Conservation (phyloP, 2,329 filamentous ascomycete genomes). For the Rhinocladiella mackenziei region DNA sequence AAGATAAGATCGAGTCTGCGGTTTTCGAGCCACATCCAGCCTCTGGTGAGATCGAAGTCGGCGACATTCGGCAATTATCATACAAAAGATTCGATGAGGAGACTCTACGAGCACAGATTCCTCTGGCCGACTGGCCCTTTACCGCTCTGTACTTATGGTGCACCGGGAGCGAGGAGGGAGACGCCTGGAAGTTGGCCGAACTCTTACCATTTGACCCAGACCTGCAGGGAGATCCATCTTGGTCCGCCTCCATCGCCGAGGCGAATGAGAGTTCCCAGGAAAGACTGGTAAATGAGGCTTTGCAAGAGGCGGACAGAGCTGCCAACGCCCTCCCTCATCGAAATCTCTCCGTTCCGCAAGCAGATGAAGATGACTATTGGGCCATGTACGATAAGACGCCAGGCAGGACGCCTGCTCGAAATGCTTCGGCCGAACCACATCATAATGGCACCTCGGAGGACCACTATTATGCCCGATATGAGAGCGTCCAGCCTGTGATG, state of each 20-base stretch:
- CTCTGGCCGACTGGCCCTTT: conserved; percentile 53
- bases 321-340: conserved; percentile 24
- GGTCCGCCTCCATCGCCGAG: conserved; percentile 53
- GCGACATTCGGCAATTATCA: conserved; percentile 51
- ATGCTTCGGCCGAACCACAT: conserved; percentile 35
- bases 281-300: conserved; percentile 37
- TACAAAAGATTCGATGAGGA: conserved; percentile 60
- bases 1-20: conserved; percentile 51
- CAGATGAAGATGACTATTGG: conserved; percentile 63
- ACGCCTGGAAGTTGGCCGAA: conserved; percentile 58
- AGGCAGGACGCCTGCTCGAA: conserved; percentile 46
- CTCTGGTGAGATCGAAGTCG: conserved; percentile 62
- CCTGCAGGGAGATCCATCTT: conserved; percentile 49
- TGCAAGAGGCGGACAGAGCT: conserved; percentile 33
- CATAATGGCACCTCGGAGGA: conserved; percentile 47
- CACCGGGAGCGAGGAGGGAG: conserved; percentile 52
- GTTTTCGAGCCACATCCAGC: conserved; percentile 60
- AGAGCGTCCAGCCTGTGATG: conserved; percentile 61
- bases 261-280: conserved; percentile 48
- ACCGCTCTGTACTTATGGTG: conserved; percentile 60
- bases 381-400: conserved; percentile 59
- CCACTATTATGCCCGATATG: conserved; percentile 60
- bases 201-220: conserved; percentile 49
- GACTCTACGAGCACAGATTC: conserved; percentile 55
- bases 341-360: conserved; percentile 35